Evolutionary conservation across 495 filamentous ascomycete species (phyloP).

Genomic region (Copromyces sp.): DNA sequence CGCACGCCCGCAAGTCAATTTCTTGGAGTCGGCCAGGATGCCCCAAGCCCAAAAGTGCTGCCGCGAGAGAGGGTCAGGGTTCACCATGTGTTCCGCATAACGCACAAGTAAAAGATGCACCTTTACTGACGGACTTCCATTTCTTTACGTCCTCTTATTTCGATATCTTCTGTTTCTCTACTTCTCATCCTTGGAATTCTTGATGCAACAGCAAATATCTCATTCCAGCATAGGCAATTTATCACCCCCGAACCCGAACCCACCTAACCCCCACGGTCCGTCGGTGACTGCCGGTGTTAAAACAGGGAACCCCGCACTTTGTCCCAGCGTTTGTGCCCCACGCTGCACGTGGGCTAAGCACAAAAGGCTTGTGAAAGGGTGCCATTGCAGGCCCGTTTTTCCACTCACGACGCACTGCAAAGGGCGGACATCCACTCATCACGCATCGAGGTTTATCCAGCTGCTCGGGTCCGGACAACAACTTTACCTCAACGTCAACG

Average conservation of each 20-base stretch:
- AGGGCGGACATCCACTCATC: neutral
- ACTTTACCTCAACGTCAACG: neutral
- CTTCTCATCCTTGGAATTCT: neutral
- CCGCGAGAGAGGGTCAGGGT: neutral
- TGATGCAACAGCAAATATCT: neutral
- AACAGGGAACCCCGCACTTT: neutral
- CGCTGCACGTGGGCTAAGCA: neutral
- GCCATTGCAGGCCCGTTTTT: neutral
- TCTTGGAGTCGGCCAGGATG: neutral
- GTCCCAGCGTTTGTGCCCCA: neutral
- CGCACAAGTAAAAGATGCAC: neutral
- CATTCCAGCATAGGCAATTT: neutral
- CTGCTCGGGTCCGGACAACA: neutral
- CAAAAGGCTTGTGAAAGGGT: neutral
- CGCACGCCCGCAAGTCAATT: neutral
- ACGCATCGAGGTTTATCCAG: neutral
- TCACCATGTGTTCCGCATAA: neutral
- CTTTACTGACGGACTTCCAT: neutral
- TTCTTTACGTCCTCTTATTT: neutral
- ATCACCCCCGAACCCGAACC: neutral
- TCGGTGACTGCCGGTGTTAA: neutral
- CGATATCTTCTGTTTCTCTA: neutral
- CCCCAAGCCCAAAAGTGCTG: neutral
- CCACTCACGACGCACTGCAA: neutral
- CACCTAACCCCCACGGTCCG: neutral